Evolutionary conservation across 129 eudicot species (phyloP).

Genomic region (Tagetes patula): DNA sequence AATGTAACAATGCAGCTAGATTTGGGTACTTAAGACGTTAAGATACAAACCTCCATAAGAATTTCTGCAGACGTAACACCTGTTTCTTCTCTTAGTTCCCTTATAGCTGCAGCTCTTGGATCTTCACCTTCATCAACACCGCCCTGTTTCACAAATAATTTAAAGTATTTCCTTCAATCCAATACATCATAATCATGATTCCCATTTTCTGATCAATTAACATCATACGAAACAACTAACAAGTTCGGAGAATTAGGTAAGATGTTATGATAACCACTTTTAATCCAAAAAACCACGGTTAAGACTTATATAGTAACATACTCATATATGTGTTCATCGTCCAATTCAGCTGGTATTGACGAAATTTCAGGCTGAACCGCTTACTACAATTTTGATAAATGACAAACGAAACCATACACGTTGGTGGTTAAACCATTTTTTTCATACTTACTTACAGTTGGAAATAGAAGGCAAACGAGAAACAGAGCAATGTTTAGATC

Average conservation of each 20-base stretch:
- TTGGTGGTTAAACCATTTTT: no score
- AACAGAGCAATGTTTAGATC: no score
- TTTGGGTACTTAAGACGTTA: not conserved
- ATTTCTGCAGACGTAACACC: slow-evolving; percentile 91
- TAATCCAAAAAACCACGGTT: not conserved
- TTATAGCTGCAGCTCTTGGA: slow-evolving; percentile 83
- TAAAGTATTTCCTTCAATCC: slow-evolving; percentile 5
- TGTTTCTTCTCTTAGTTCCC: slow-evolving; percentile 96
- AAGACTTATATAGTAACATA: not conserved
- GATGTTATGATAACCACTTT: not conserved
- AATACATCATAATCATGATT: not conserved
- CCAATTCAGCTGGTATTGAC: no score
- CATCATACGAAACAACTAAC: not conserved
- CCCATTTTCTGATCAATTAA: not conserved
- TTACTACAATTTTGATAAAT: no score
- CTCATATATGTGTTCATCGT: no score
- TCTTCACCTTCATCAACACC: slow-evolving; percentile 94
- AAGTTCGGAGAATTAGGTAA: not conserved
- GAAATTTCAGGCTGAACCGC: no score
- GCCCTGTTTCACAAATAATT: slow-evolving; percentile 49
- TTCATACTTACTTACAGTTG: no score
- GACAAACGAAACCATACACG: no score
- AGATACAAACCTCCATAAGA: slow-evolving; percentile 74
- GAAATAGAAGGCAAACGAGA: no score
- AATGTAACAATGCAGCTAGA: slow-evolving; percentile 5